Evolutionary conservation across 2,329 filamentous ascomycete species (phyloP).

Genomic region (Xylariaceae sp.): DNA sequence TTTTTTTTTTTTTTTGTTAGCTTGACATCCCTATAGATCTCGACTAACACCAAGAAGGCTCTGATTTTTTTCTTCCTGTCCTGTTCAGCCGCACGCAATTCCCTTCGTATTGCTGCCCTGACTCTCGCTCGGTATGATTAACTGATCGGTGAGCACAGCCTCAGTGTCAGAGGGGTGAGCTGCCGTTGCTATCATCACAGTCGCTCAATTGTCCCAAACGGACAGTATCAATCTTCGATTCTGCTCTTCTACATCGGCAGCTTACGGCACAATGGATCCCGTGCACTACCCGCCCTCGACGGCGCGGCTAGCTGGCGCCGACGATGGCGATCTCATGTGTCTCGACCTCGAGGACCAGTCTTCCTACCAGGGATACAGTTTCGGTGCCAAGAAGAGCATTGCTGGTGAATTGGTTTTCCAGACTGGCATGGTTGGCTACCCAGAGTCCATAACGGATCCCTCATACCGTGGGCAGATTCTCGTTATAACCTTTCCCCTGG

Average conservation of each 20-base stretch:
- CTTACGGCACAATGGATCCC: slow-evolving; percentile 36
- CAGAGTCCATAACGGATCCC: slow-evolving; percentile 85
- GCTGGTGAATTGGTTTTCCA: slow-evolving; percentile 98
- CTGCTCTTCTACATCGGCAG: background rate
- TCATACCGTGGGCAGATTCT: slow-evolving; percentile 91
- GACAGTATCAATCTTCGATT: background rate
- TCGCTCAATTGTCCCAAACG: background rate
- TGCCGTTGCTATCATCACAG: slow-evolving; percentile 7
- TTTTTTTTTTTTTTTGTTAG: slow-evolving; percentile 14
- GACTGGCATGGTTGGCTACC: slow-evolving; percentile 98
- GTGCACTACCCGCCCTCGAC: slow-evolving; percentile 54
- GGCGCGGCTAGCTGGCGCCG: slow-evolving; percentile 50
- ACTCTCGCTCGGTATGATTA: slow-evolving; percentile 16
- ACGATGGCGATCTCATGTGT: slow-evolving; percentile 64
- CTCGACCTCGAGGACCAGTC: slow-evolving; percentile 92
- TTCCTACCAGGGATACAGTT: slow-evolving; percentile 91
- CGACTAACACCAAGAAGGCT: slow-evolving; percentile 10
- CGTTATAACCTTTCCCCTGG: slow-evolving; percentile 90
- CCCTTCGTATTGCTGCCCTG: background rate
- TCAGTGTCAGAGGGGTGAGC: slow-evolving; percentile 26
- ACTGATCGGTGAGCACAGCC: slow-evolving; percentile 21
- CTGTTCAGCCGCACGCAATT: background rate
- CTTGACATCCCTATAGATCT: slow-evolving; percentile 17
- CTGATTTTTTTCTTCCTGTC: slow-evolving; percentile 7
- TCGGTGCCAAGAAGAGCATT: slow-evolving; percentile 90